Evolutionary conservation across 345 rosid genomes (phyloP), one percentile per base, ranked within the genome.

Genomic region (Nephelium lappaceum): DNA sequence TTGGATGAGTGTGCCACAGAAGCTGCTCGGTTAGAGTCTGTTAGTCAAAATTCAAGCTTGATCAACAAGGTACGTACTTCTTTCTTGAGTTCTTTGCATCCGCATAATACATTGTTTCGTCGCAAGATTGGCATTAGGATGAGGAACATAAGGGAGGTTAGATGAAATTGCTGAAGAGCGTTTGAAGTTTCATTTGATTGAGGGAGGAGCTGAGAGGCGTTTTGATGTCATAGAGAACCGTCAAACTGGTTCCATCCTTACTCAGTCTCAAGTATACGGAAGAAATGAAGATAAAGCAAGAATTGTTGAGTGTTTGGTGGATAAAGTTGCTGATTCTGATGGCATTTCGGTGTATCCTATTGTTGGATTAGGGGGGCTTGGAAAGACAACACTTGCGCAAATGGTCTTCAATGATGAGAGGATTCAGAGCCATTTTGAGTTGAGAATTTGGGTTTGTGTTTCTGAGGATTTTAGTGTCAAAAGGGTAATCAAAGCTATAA

Each of bases 361-460:
- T 49, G 55, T 49, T 14, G 55, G 55, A 11, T 49, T 49, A 14
- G 19, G 55, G 55, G 55, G 55, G 16, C 19, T 49, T 2, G 55
- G 55, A 4, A 49, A 49, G 55, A 49, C 55, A 3, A 49, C 53
- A 49, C 19, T 49, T 49, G 19, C 55, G 4, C 55, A 49, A 18
- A 49, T 12, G 55, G 55, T 49, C 55, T 49, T 49, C 55, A 47
- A 70, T 70, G 60, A 70, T 12, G 21, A 70, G 36, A 45, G 60
- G 58, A 36, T 70, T 5, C 23, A 0, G 39, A 11, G 11, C 3
- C 57, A 47, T 70, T 70, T 70, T 70, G 39, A 70, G 3, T 19
- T 11, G 5, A 47, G 58, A 24, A 70, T 70, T 43, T 70, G 73
- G 73, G 58, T 70, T 10, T 70, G 73, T 49, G 60, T 70, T 24